These are phyloP conservation scores for Cupressus sempervirens DNA, from an alignment of 75 land plant species.

Conservation along the genomic window DNA sequence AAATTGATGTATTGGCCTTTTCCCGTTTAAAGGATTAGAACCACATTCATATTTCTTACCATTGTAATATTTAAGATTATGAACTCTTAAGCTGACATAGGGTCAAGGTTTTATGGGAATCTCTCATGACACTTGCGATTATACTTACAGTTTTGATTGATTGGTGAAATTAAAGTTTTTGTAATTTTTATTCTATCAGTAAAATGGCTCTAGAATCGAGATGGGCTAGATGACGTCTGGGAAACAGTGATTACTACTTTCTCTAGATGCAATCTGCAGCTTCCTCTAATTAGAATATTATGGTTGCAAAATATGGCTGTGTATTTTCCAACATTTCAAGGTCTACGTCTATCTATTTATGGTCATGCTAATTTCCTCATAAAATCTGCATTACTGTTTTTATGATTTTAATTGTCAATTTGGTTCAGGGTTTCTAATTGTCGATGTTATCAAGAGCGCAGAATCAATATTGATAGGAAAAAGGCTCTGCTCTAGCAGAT, in stretches of 20 bases:
- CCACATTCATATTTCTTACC: background rate
- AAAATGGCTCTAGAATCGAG: background rate
- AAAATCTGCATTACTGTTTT: background rate
- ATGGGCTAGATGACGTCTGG: background rate
- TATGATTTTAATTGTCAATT: background rate
- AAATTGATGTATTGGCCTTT: slow-evolving; percentile 2
- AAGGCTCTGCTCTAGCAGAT: no score
- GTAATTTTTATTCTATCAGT: background rate
- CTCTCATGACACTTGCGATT: background rate
- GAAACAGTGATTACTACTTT: background rate
- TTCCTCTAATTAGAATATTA: background rate
- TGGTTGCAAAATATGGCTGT: background rate
- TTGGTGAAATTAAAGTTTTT: background rate
- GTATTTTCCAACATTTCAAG: background rate
- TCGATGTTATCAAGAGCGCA: background rate
- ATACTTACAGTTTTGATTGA: background rate
- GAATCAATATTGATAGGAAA: background rate
- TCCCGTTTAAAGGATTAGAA: background rate
- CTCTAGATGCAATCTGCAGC: background rate
- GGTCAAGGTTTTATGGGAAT: background rate
- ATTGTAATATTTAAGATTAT: background rate
- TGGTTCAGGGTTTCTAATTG: background rate
- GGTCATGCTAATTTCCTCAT: background rate
- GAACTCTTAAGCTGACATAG: background rate
- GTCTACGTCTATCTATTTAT: background rate